Evolutionary conservation across 2,329 filamentous ascomycete genomes (phyloP).

Genomic region (Emergomyces orientalis): DNA sequence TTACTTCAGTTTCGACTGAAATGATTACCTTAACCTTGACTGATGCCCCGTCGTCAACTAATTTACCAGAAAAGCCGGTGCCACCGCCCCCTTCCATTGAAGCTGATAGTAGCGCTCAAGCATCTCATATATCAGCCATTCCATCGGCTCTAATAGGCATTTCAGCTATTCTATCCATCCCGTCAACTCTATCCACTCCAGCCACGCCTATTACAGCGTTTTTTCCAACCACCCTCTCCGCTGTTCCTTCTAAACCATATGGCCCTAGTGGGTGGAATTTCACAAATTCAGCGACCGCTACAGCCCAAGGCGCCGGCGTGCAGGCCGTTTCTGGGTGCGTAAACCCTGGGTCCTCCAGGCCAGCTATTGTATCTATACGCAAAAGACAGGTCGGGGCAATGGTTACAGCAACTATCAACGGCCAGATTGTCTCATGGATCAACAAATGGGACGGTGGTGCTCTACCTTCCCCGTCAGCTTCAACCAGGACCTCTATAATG

Average conservation of each 20-base stretch:
- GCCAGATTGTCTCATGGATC: slow-evolving; percentile 10
- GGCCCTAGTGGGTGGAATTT: slow-evolving; percentile 6
- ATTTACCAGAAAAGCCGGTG: background rate
- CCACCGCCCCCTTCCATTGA: too few relatives aligned
- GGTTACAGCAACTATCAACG: slow-evolving; percentile 9
- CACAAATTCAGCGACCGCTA: background rate
- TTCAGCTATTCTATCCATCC: too few relatives aligned
- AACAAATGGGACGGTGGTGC: slow-evolving; percentile 5
- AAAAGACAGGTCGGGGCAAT: slow-evolving; percentile 8
- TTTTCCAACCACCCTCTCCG: background rate
- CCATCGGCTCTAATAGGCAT: background rate
- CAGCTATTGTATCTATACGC: background rate
- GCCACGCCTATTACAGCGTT: background rate
- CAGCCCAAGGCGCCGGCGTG: background rate
- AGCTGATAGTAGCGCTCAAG: background rate
- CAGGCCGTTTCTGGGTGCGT: background rate
- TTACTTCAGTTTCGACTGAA: slow-evolving; percentile 3
- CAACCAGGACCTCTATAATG: background rate
- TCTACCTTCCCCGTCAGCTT: background rate
- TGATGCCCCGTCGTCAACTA: background rate
- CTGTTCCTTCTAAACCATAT: background rate
- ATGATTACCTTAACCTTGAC: background rate
- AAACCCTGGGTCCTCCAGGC: background rate
- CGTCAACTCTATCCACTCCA: background rate
- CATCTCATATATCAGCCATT: background rate